Evolutionary conservation across 2,329 filamentous ascomycete genomes (phyloP).

Genomic region (Laburnicola sp.): DNA sequence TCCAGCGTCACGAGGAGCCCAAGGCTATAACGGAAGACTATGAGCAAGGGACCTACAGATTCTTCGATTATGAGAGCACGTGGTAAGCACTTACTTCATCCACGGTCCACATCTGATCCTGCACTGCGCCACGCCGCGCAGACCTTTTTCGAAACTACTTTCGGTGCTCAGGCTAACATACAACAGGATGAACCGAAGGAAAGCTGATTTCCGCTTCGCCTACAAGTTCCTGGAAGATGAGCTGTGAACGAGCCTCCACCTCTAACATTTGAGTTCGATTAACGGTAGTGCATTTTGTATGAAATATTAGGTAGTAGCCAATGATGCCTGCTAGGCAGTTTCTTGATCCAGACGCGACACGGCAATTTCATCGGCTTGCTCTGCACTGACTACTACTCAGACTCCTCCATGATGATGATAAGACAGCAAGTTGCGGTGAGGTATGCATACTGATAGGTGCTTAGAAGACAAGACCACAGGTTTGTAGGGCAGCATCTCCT

Average conservation of each 20-base stretch:
- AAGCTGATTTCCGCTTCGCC: conserved; percentile 97
- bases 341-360: conserved; percentile 3
- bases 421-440: conserved; percentile 4
- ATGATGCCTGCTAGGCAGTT: conserved; percentile 25
- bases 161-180: conserved; percentile 25
- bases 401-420: neutral
- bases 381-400: neutral
- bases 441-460: neutral
- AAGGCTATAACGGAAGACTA: too few relatives aligned
- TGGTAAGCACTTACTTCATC: too few relatives aligned
- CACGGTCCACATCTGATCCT: conserved; percentile 7
- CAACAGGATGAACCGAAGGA: conserved; percentile 95
- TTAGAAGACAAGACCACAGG: neutral
- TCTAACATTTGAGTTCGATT: conserved; percentile 7
- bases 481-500: conserved; percentile 1
- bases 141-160: conserved; percentile 12
- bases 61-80: too few relatives aligned
- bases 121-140: conserved; percentile 7
- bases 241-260: conserved; percentile 53
- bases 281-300: conserved; percentile 32
- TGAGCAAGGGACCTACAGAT: too few relatives aligned
- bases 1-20: conserved; percentile 79
- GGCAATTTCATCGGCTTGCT: conserved; percentile 1
- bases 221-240: conserved; percentile 98
- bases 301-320: conserved; percentile 40